Evolutionary conservation across 2,329 filamentous ascomycete species (phyloP), one percentile per base, ranked within the genome.

Genomic region (Fusarium musae): DNA sequence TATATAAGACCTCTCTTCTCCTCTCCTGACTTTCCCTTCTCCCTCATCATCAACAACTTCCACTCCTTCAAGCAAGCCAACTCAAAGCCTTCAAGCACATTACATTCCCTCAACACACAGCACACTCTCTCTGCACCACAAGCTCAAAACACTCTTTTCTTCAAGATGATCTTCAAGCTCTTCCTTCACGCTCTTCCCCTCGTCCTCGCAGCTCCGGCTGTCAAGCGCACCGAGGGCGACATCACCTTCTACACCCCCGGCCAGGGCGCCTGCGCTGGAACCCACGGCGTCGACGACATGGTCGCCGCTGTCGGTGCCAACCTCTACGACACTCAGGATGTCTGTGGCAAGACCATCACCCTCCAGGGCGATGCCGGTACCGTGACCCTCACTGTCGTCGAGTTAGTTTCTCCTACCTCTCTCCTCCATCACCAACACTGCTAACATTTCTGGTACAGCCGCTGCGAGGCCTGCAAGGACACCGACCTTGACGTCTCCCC

Each of bases 211-310:
- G 63, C 71, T 5, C 74, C 76, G 10, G 43, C 57, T 30, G 30
- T 69, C 54, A 52, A 60, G 26, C 66, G 54, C 53, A 36, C 19
- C 28, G n/a, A 46, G 6, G 76, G 75, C 43, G 52, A 68, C 8
- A 60, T 77, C 57, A 79, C 76, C 43, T 95, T 91, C 83, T 95
- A 93, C 80, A 83, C 84, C 23, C 88, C 92, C 0, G 84, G 81
- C 7, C 85, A 93, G 8, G 93, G 93, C 17, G 90, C 93, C 1
- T 96, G 93, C 78, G 93, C 93, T 9, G 81, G 87, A 37, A 85
- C 82, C 3, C 89, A 88, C 59, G 81, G 78, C 3, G 83, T 85
- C 12, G 81, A 79, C 12, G 91, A 94, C 63, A 78, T 86, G 63
- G 88, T 95, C 44, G 91, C 89, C 40, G 89, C 93, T 2, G 86